Evolutionary conservation across 768 basidiomycete genomes (phyloP).

Genomic region (Pisolithus tinctorius): DNA sequence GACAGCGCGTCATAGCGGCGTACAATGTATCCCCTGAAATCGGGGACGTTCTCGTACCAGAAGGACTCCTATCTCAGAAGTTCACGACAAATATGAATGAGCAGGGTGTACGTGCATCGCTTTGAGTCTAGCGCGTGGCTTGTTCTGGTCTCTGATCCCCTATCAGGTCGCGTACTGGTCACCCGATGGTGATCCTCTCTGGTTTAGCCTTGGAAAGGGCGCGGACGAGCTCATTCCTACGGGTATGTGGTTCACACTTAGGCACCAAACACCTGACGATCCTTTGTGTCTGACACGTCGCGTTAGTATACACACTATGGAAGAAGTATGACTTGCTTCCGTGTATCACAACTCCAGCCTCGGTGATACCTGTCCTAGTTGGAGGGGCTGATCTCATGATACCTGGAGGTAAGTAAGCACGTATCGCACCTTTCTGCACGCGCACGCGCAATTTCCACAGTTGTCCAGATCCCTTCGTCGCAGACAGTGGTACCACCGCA

Average conservation of each 20-base stretch:
- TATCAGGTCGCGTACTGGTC: conserved; percentile 58
- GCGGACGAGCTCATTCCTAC: conserved; percentile 67
- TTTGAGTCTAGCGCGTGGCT: not conserved
- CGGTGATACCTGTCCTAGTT: conserved; percentile 61
- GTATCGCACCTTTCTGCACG: not conserved
- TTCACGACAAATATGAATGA: conserved; percentile 65
- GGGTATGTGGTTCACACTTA: conserved; percentile 21
- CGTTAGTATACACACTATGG: too few relatives aligned
- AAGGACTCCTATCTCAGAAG: conserved; percentile 57
- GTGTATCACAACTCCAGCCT: too few relatives aligned
- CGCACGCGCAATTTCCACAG: conserved; percentile 25
- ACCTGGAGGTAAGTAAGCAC: conserved; percentile 57
- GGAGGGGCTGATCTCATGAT: conserved; percentile 86
- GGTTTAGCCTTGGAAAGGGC: conserved; percentile 70
- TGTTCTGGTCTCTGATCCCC: not conserved
- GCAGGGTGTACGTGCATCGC: conserved; percentile 58
- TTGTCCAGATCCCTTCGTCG: conserved; percentile 44
- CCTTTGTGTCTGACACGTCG: not conserved
- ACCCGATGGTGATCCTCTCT: conserved; percentile 63
- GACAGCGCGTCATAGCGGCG: conserved; percentile 44
- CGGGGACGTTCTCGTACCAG: conserved; percentile 66
- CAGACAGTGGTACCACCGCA: conserved; percentile 35
- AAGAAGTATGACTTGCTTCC: too few relatives aligned
- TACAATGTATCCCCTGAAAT: conserved; percentile 51
- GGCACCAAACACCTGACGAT: not conserved